Percentiles rank a stretch among this genome's conserved stretches.
Evolutionary conservation across 2,329 filamentous ascomycete genomes (phyloP).

Genomic region (Westerdykella ornata): DNA sequence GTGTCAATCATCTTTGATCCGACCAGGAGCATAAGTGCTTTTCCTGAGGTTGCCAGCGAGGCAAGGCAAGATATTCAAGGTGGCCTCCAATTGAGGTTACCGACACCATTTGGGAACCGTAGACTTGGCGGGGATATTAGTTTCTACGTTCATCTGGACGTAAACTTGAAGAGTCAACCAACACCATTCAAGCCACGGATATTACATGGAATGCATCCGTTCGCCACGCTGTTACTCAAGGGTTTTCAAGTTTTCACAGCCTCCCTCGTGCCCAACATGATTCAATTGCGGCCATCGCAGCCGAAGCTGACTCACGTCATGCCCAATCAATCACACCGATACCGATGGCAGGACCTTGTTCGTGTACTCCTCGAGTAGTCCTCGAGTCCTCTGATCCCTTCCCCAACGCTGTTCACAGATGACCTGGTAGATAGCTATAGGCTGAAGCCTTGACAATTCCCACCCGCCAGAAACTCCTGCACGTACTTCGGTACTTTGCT

Average conservation of each 20-base stretch:
- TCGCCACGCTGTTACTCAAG: not conserved
- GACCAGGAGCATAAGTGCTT: too few species aligned
- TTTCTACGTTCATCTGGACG: not conserved
- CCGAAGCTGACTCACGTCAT: not conserved
- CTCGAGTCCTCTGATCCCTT: not conserved
- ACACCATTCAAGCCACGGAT: too few species aligned
- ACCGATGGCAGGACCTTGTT: not conserved
- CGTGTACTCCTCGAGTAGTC: not conserved
- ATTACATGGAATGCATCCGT: not conserved
- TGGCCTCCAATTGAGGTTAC: not conserved
- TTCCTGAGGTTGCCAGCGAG: not conserved
- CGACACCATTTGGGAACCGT: not conserved
- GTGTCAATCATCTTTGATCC: too few species aligned
- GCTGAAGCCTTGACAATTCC: too few species aligned
- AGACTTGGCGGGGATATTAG: not conserved
- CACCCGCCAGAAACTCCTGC: too few species aligned
- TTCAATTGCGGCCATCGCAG: not conserved
- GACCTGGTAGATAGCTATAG: not conserved
- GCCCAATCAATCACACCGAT: not conserved
- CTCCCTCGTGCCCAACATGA: not conserved
- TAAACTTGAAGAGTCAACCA: not conserved
- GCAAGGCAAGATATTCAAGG: not conserved
- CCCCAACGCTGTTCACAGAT: not conserved
- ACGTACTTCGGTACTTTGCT: too few species aligned
- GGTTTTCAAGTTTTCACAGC: not conserved